phyloP scores from a whole-genome alignment of 1,284 basidiomycete genomes.

The Trametes hirsuta region DNA sequence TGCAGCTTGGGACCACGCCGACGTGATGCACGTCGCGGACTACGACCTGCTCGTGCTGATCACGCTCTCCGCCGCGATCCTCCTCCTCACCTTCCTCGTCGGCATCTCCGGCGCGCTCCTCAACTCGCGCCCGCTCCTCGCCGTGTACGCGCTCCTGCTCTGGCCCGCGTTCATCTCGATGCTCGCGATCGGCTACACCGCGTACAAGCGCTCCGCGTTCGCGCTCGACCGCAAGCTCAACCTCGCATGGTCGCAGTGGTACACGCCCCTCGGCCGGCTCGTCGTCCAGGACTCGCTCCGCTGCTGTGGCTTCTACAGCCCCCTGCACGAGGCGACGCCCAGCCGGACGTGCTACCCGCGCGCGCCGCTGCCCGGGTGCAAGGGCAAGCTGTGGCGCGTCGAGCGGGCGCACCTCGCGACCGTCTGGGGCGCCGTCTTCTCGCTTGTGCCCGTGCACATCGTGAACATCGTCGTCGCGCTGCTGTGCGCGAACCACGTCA shows the following conservation, averaged over 20 bases:
- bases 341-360: constrained; percentile 70
- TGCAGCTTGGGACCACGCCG: constrained; percentile 53
- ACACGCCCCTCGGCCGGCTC: constrained; percentile 59
- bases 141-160: constrained; percentile 70
- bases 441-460: constrained; percentile 67
- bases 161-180: constrained; percentile 70
- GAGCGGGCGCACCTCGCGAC: constrained; percentile 56
- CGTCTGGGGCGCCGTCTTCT: constrained; percentile 65
- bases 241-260: constrained; percentile 69
- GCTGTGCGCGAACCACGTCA: constrained; percentile 77
- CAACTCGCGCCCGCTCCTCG: constrained; percentile 75
- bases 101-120: constrained; percentile 72
- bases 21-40: constrained; percentile 58
- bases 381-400: constrained; percentile 62
- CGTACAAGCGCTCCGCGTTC: constrained; percentile 72
- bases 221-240: constrained; percentile 76
- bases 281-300: constrained; percentile 68
- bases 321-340: constrained; percentile 64
- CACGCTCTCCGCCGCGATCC: constrained; percentile 59
- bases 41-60: constrained; percentile 63
- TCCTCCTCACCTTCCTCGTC: constrained; percentile 64
- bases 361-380: constrained; percentile 71
- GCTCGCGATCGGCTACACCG: constrained; percentile 68
- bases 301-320: constrained; percentile 76
- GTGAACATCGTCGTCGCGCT: constrained; percentile 64